These are phyloP conservation scores for Protoeuglena noctilucae DNA, from an alignment of 139 green algal genomes.

Conservation along the genomic window DNA sequence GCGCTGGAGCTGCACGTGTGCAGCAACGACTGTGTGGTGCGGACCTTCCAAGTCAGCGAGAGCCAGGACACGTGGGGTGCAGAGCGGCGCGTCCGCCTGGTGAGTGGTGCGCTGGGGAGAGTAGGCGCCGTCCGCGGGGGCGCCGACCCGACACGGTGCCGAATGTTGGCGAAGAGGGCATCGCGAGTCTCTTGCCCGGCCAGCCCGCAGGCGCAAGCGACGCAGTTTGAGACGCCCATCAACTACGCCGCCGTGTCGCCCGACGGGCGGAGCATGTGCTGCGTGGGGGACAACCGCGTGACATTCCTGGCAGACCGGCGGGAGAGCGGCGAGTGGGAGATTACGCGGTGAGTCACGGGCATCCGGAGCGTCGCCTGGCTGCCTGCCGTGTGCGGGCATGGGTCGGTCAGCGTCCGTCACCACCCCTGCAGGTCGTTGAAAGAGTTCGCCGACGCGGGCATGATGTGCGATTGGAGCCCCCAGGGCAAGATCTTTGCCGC, in stretches of 20 bases:
- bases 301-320: slow-evolving; percentile 18
- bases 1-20: slow-evolving; percentile 35
- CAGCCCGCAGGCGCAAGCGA: not conserved
- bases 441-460: slow-evolving; percentile 32
- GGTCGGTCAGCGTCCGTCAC: not conserved
- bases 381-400: not conserved
- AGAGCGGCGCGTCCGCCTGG: too few relatives aligned
- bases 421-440: not conserved
- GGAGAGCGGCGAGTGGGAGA: not conserved
- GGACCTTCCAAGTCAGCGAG: not conserved
- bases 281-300: slow-evolving; percentile 37
- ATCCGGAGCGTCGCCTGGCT: not conserved
- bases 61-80: too few relatives aligned
- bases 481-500: slow-evolving; percentile 23
- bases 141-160: too few relatives aligned
- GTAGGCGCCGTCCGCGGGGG: too few relatives aligned
- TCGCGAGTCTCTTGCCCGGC: not conserved
- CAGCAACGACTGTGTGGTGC: slow-evolving; percentile 46
- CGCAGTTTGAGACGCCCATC: slow-evolving; percentile 20
- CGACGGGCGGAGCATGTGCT: slow-evolving; percentile 23
- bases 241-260: slow-evolving; percentile 49
- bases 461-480: slow-evolving; percentile 46
- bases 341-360: slow-evolving; percentile 2
- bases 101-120: too few relatives aligned
- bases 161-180: too few relatives aligned